Base-by-base conservation (phyloP, 441 rosid genomes). In the Adansonia grandidieri region DNA sequence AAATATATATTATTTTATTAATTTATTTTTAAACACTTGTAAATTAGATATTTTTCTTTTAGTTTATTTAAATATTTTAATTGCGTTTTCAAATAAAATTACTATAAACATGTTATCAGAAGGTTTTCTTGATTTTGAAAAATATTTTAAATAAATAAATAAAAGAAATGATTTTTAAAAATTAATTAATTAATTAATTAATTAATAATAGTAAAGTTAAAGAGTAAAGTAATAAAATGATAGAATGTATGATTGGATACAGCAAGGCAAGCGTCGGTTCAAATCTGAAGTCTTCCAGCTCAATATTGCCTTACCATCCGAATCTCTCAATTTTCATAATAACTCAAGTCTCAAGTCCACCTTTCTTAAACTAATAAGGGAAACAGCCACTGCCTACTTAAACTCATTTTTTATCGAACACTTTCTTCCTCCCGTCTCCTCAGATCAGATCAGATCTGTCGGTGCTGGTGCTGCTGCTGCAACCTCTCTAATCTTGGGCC, bases 391-490 rank as follows among this genome's bases (percentile, higher is more conserved):
- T 22, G 13, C 65, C 65, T 61, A 61, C 65, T 61, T 10, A 24
- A 9, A 61, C 65, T 22, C 65, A 10, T 61, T 24, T 7, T 61
- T n/a, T 56, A 56, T 24, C 40, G 1, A 48, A 11, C 15, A 11
- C 15, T 9, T 32, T 4, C 53, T 48, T 48, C 53, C 53, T 11
- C 53, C 13, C 53, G 15, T 48, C 53, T 48, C 13, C 37, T 32
- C 37, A 32, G 53, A 14, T 48, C 37, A 48, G 53, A 28, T 61
- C 65, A 61, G 66, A 61, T 61, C 66, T 28, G 66, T 61, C 66
- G 42, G 42, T 32, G 37, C 37, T 32, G 37, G 37, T n/a, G n/a
- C n/a, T 61, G 66, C 42, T 61, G 40, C n/a, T 60, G 65, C 2
- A 61, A 22, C 28, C 28, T 24, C 28, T 32, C 37, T 32, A 32